Evolutionary conservation across 257 asterid genomes (phyloP), one percentile per base, ranked within the genome.

Genomic region (Linaria vulgaris): DNA sequence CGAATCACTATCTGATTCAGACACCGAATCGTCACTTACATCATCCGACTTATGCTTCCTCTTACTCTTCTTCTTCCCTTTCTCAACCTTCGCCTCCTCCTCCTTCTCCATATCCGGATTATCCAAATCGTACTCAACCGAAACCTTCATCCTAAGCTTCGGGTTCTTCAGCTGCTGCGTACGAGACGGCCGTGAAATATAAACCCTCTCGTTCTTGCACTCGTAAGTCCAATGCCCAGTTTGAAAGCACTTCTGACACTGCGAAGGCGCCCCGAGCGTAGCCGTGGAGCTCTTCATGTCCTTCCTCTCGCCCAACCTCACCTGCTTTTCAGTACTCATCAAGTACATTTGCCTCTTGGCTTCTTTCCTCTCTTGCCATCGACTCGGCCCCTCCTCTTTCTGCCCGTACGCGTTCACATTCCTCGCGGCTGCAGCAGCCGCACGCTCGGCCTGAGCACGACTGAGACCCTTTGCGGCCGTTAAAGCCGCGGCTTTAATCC

Each of bases 341-440:
- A 89, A 58, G 66, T 92, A 92, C 97, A 92, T 92, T 71, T 89
- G 99, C 53, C 99, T 81, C 86, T 89, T 92, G 58, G 99, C 99
- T 77, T 92, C 99, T 78, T 92, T 89, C 72, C 99, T 82, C 72
- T 92, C 99, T 53, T 92, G 99, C 99, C 99, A 92, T 81, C 99
- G 71, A 60, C 97, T 92, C 9, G 99, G 99, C 2, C 99, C 99
- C 72, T 92, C 99, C 71, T 92, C 99, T 78, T 92, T 92, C 80
- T 92, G 99, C 61, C 99, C 99, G 43, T 92, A 92, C 0, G 99
- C 99, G 41, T 92, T 92, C 64, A 92, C 99, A 47, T 92, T 92
- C 9, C 99, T 82, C 0, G 83, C 97, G 43, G 97, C 97, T 0
- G 99, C 99, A 0, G 96, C 67, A 4, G 97, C 99, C 17, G 99